Evolutionary conservation across 345 rosid genomes (phyloP), one percentile per base, ranked within the genome.

Genomic region (Dipteronia sinensis): DNA sequence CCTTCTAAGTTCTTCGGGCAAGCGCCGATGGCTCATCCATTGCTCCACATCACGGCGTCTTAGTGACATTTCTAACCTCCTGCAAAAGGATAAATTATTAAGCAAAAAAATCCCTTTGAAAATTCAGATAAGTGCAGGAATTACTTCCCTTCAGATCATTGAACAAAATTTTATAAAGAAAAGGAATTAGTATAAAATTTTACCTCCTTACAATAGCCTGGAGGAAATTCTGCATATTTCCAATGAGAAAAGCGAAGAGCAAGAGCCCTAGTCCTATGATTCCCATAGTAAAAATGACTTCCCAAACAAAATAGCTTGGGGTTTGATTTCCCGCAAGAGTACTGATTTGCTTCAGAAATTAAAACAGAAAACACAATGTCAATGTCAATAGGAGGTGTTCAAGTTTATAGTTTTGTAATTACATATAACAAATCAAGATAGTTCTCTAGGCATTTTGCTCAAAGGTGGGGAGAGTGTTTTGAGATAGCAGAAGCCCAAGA

Each of bases 151-250:
- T 59, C 27, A 59, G 22, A 19, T 59, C 64, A 59, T 59, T 20
- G 27, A 59, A 59, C 64, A n/a, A 58, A 58, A 59, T 59, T 59
- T 20, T 59, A 59, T 59, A 22, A 59, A 42, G 46, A 27, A 44
- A 20, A 76, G 15, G 6, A 76, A 10, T 16, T 46, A 63, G 11
- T 29, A 61, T 56, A 74, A 64, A 23, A 16, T 25, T 78, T 4
- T 83, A 95, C 99, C 98, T 93, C 78, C 84, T 83, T 58, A 89
- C 96, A 59, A 92, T 90, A 80, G 97, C 88, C 80, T 89, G 98
- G 79, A 95, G 98, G 83, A 95, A 91, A 80, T 92, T 95, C 81
- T 95, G 99, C 89, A 93, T 95, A 82, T 95, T 95, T 68, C 99
- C 99, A 75, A 93, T 93, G 77, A 95, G 94, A 79, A 89, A 91